phyloP scores from a whole-genome alignment of 345 rosid genomes.

The Heritiera littoralis region DNA sequence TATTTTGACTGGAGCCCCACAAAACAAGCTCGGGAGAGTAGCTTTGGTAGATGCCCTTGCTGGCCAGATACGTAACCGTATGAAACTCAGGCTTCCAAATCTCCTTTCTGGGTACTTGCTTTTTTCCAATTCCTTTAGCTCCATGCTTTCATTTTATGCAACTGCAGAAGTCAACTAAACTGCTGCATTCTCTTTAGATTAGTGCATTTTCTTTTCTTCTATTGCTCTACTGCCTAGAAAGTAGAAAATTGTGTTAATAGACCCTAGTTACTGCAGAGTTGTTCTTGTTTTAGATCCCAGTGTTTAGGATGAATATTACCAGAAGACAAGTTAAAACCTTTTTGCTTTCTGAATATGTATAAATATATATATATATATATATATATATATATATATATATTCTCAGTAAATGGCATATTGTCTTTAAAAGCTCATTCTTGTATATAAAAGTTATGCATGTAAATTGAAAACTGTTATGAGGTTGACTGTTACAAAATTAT shows the following conservation, averaged over 20 bases:
- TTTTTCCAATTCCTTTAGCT: slow-evolving; percentile 11
- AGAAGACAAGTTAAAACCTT: neutral
- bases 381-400: too few species aligned
- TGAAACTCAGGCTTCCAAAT: slow-evolving; percentile 94
- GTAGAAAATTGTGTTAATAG: neutral
- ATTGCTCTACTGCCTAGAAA: slow-evolving; percentile 3
- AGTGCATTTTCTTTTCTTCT: neutral
- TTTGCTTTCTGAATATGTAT: neutral
- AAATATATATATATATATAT: neutral
- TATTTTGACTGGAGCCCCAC: slow-evolving; percentile 84
- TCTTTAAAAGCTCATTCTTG: slow-evolving; percentile 3
- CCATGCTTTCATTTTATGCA: neutral
- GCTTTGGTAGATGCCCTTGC: slow-evolving; percentile 93
- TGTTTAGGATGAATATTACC: neutral
- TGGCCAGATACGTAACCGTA: slow-evolving; percentile 83
- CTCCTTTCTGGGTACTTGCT: slow-evolving; percentile 82
- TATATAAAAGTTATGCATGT: neutral
- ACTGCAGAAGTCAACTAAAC: neutral
- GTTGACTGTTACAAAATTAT: neutral
- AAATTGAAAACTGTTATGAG: neutral
- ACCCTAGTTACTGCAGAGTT: neutral
- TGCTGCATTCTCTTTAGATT: neutral
- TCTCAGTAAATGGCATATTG: neutral
- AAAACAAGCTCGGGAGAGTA: slow-evolving; percentile 87
- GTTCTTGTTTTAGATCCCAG: neutral